phyloP scores from a whole-genome alignment of 2,329 filamentous ascomycete genomes.

The Fusarium nodosum region DNA sequence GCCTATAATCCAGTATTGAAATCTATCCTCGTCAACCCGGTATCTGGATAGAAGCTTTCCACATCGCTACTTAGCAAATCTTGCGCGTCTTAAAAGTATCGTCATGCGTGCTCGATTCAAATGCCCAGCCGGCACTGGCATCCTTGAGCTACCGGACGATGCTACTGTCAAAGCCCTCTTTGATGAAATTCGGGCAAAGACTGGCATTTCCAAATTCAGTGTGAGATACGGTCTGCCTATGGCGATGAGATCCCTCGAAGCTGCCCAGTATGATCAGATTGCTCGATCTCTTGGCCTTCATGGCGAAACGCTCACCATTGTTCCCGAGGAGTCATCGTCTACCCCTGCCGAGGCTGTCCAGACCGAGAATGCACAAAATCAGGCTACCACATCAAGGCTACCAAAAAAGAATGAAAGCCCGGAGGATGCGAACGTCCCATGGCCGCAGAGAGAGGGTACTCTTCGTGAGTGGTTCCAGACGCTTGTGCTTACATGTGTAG shows the following conservation, averaged over 20 bases:
- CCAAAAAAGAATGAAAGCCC: constrained; percentile 36
- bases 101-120: constrained; percentile 81
- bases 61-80: neutral
- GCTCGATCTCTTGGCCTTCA: constrained; percentile 64
- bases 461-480: constrained; percentile 57
- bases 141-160: constrained; percentile 75
- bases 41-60: neutral
- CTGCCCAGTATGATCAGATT: constrained; percentile 64
- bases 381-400: constrained; percentile 6
- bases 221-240: constrained; percentile 87
- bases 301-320: constrained; percentile 66
- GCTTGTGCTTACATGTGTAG: neutral
- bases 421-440: constrained; percentile 59
- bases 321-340: constrained; percentile 55
- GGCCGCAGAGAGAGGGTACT: constrained; percentile 65
- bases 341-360: constrained; percentile 21
- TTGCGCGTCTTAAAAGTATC: neutral
- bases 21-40: neutral
- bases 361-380: constrained; percentile 15
- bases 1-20: neutral
- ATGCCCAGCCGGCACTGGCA: constrained; percentile 78
- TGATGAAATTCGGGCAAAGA: constrained; percentile 71
- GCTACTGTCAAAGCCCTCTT: constrained; percentile 75
- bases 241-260: constrained; percentile 73
- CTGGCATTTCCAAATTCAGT: constrained; percentile 75